Evolutionary conservation across 345 rosid genomes (phyloP).

Genomic region (Isatis tinctoria): DNA sequence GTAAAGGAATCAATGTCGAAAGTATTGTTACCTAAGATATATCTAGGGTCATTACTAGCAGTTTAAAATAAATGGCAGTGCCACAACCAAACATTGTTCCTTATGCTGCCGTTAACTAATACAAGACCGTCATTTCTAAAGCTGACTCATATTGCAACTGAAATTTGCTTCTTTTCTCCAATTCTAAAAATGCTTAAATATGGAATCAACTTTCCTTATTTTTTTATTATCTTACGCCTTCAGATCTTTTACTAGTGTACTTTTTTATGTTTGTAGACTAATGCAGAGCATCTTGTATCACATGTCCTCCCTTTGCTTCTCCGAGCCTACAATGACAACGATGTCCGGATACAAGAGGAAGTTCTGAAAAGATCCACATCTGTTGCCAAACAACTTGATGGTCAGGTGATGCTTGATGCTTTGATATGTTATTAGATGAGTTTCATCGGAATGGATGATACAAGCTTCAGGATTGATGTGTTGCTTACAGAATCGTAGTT

Average conservation of each 20-base stretch:
- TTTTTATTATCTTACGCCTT: background rate
- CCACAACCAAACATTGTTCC: background rate
- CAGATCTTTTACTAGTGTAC: slow-evolving; percentile 3
- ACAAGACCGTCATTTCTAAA: slow-evolving; percentile 10
- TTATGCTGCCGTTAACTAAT: slow-evolving; percentile 3
- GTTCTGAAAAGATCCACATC: slow-evolving; percentile 70
- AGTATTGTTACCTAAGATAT: background rate
- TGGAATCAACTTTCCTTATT: background rate
- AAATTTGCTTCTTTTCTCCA: background rate
- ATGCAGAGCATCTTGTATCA: slow-evolving; percentile 60
- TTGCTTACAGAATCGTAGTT: slow-evolving; percentile 5
- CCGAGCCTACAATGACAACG: slow-evolving; percentile 90
- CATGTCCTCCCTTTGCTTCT: slow-evolving; percentile 80
- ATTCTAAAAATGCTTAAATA: background rate
- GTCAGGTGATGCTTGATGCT: slow-evolving; percentile 53
- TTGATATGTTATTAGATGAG: background rate
- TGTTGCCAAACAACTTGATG: slow-evolving; percentile 83
- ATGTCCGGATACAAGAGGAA: slow-evolving; percentile 95
- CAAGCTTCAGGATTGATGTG: slow-evolving; percentile 5
- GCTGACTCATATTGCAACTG: background rate
- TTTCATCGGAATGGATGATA: background rate
- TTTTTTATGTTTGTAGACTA: slow-evolving; percentile 50
- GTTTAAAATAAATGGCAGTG: background rate
- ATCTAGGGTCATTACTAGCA: background rate
- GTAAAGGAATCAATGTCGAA: background rate